phyloP scores from a whole-genome alignment of 192 early-diverging fungal species.

The Rhizoclosmatium globosum region DNA sequence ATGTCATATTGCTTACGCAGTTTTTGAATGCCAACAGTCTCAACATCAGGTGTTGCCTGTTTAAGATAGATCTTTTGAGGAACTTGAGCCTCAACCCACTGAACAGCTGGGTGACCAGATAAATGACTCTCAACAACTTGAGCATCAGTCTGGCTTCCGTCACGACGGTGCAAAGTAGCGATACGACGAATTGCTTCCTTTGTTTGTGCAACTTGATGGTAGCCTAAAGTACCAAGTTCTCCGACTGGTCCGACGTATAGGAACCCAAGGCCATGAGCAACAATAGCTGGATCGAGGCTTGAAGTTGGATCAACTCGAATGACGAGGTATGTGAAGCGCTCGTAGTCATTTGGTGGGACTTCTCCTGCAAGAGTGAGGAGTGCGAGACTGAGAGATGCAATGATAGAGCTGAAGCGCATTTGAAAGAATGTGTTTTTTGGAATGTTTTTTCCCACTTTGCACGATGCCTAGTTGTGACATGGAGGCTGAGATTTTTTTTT shows the following conservation, averaged over 20 bases:
- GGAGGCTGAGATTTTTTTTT: too few species aligned
- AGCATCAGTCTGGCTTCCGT: background rate
- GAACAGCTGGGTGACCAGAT: slow-evolving; percentile 18
- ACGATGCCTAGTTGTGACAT: too few species aligned
- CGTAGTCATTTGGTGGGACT: slow-evolving; percentile 10
- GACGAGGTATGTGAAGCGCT: background rate
- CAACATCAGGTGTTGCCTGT: slow-evolving; percentile 6
- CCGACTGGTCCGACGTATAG: slow-evolving; percentile 69
- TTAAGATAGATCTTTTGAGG: slow-evolving; percentile 44
- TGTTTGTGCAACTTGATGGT: slow-evolving; percentile 67
- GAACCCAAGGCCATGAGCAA: slow-evolving; percentile 33
- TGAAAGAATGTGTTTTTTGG: too few species aligned
- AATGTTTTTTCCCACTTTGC: too few species aligned
- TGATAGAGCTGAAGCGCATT: too few species aligned
- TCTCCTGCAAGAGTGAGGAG: too few species aligned
- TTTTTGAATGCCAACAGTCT: background rate
- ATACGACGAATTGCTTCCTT: slow-evolving; percentile 27
- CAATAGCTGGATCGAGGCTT: background rate
- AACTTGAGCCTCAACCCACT: slow-evolving; percentile 51
- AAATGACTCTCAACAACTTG: background rate
- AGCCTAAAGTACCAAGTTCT: slow-evolving; percentile 56
- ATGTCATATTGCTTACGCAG: slow-evolving; percentile 58
- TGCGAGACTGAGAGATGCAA: too few species aligned
- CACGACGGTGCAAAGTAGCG: background rate
- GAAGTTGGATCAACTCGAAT: background rate